Evolutionary conservation across 2,329 filamentous ascomycete genomes (phyloP), one percentile per base, ranked within the genome.

Genomic region (Fusarium nygamai): DNA sequence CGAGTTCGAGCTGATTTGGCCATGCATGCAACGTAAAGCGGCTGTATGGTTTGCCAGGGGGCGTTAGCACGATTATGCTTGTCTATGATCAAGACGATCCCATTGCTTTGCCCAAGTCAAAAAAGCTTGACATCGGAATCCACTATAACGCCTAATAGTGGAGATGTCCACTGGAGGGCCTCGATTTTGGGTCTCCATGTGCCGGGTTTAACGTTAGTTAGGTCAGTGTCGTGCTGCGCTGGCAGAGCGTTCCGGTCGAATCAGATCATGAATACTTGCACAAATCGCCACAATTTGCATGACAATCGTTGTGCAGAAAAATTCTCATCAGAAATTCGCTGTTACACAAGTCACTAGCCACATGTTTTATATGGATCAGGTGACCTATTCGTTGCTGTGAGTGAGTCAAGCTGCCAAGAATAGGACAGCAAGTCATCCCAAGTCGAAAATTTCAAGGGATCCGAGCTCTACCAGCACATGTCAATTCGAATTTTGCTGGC

Each of bases 1-100:
- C 61, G 64, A 74, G 61, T 53, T 56, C 39, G 48, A 71, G 57
- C 71, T 61, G 60, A 60, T 51, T 54, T 57, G 70, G 54, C 48
- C 48, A 39, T 71, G 62, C 31, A 74, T 73, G 71, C 59, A 74
- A 73, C 67, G 34, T 69, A 61, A 61, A 39, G 46, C 54, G 65
- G 31, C 67, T 54, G 56, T 59, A 57, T n/a, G 36, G 62, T 41
- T 60, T 57, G 57, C 48, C 57, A 33, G 41, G 57, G 67, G 48
- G 17, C 9, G 22, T 61, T 27, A 22, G 43, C 24, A 53, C 31
- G 27, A 48, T 41, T 44, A 69, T 61, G 51, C 44, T 41, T 50
- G 61, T 50, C 46, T 41, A 43, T 61, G 34, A 58, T 57, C 54
- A 53, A 57, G 69, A 29, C 64, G 63, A 57, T 68, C 59, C 53